Evolutionary conservation across 305 asterid genomes (phyloP).

Genomic region (Petunia hybrid): DNA sequence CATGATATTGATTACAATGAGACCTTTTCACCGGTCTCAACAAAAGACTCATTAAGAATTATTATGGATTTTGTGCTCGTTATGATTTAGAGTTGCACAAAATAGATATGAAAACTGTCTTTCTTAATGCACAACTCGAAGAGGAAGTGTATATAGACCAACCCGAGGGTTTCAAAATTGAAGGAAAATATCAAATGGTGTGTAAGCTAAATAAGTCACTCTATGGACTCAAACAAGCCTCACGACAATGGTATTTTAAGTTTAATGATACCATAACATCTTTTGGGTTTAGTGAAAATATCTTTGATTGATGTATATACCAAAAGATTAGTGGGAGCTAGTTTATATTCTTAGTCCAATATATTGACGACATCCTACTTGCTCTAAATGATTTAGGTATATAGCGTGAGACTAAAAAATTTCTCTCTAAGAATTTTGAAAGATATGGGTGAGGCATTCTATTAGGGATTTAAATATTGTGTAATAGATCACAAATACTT

Average conservation of each 20-base stretch:
- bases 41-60: too few species aligned
- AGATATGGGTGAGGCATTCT: too few species aligned
- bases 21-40: too few species aligned
- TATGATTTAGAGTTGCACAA: too few species aligned
- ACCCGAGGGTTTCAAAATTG: too few species aligned
- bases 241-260: too few species aligned
- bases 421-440: background rate
- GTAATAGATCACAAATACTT: background rate
- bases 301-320: background rate
- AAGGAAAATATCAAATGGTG: background rate
- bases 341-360: background rate
- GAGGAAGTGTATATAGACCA: too few species aligned
- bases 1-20: too few species aligned
- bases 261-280: too few species aligned
- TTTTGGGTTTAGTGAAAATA: background rate
- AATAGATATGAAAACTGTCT: too few species aligned
- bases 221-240: background rate
- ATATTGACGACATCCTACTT: constrained; percentile 7
- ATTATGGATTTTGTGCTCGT: too few species aligned
- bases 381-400: background rate
- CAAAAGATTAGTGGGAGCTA: background rate
- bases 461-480: background rate
- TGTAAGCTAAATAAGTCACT: background rate
- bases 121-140: too few species aligned
- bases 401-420: background rate